phyloP scores from a whole-genome alignment of 805 yeast genomes.

The Ogataea pini region DNA sequence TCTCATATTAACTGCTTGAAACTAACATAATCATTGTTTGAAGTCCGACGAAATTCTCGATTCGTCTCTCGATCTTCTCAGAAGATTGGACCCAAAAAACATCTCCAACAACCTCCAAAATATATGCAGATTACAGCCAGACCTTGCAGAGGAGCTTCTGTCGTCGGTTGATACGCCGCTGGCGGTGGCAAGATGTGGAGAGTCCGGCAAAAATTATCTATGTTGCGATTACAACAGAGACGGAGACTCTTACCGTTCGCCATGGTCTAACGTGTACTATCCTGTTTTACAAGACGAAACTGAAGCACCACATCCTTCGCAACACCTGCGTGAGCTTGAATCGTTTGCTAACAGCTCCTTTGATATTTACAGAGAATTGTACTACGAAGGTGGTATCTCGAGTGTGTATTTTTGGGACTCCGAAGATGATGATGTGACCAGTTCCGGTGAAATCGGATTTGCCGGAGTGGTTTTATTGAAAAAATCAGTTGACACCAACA shows the following conservation, averaged over 20 bases:
- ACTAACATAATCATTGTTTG: background rate
- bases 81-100: slow-evolving; percentile 71
- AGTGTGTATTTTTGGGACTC: slow-evolving; percentile 92
- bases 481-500: slow-evolving; percentile 52
- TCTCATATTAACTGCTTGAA: too few species aligned
- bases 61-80: slow-evolving; percentile 74
- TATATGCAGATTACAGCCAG: slow-evolving; percentile 58
- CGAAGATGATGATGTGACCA: slow-evolving; percentile 51
- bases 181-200: slow-evolving; percentile 48
- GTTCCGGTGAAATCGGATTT: slow-evolving; percentile 58
- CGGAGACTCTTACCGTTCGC: slow-evolving; percentile 88
- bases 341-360: slow-evolving; percentile 83
- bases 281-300: slow-evolving; percentile 49
- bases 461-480: slow-evolving; percentile 91
- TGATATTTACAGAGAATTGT: slow-evolving; percentile 88
- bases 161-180: slow-evolving; percentile 88
- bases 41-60: slow-evolving; percentile 56
- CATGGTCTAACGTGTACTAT: slow-evolving; percentile 80
- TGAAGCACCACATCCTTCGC: slow-evolving; percentile 77
- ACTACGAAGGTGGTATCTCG: slow-evolving; percentile 92
- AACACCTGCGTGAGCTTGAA: slow-evolving; percentile 70
- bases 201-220: slow-evolving; percentile 65
- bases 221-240: slow-evolving; percentile 95
- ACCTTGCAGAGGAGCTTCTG: slow-evolving; percentile 81
- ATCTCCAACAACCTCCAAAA: slow-evolving; percentile 46